Evolutionary conservation across 2,329 filamentous ascomycete genomes (phyloP).

Genomic region (Grosmannia serpens): DNA sequence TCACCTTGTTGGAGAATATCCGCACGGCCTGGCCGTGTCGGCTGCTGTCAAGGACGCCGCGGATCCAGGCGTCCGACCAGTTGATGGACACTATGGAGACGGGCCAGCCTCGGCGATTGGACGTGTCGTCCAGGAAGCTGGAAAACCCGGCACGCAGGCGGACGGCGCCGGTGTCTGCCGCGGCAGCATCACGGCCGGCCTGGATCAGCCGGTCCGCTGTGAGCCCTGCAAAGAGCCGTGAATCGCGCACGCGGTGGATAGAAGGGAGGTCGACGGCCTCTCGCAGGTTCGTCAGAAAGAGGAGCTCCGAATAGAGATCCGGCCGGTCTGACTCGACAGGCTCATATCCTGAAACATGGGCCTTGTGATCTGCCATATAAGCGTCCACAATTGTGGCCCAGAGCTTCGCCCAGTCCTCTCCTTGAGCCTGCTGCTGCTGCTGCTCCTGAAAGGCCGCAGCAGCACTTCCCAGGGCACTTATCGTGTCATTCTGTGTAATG

Average conservation of each 20-base stretch:
- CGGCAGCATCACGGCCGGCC: constrained; percentile 27
- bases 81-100: constrained; percentile 37
- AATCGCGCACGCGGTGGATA: constrained; percentile 29
- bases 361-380: constrained; percentile 33
- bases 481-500: constrained; percentile 43
- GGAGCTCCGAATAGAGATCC: constrained; percentile 26
- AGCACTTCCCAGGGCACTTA: constrained; percentile 32
- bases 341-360: constrained; percentile 17
- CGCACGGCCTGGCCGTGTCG: constrained; percentile 10
- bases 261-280: constrained; percentile 33
- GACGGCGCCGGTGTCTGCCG: background rate
- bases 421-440: background rate
- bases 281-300: constrained; percentile 30
- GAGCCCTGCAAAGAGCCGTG: constrained; percentile 33
- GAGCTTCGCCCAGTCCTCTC: constrained; percentile 17
- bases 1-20: constrained; percentile 34
- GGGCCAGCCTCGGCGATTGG: constrained; percentile 21
- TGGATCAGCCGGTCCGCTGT: constrained; percentile 19
- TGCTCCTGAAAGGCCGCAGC: constrained; percentile 25
- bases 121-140: constrained; percentile 15
- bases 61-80: constrained; percentile 18
- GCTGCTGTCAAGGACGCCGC: constrained; percentile 18
- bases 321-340: constrained; percentile 22
- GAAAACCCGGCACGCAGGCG: constrained; percentile 8
- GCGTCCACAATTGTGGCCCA: constrained; percentile 34